Percentiles rank a stretch among this genome's conserved stretches.
Conservation (phyloP, 148 eudicot genomes). For the Drosera capensis region DNA sequence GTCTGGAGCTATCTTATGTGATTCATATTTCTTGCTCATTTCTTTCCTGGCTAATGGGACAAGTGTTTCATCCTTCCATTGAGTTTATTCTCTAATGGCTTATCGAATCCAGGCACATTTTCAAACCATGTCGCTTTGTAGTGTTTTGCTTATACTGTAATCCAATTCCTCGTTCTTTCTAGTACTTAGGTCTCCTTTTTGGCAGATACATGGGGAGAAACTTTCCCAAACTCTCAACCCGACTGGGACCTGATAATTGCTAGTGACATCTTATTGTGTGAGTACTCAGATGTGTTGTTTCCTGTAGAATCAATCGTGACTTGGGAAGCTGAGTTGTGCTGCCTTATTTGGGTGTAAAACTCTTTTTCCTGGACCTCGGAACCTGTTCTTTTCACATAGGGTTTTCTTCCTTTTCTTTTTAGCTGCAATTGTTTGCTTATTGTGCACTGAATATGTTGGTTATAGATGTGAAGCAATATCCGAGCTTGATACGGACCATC, state of each 20-base stretch:
- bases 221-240: conserved; percentile 38
- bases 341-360: too few species aligned
- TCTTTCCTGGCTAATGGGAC: too few species aligned
- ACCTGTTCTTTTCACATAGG: too few species aligned
- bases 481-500: conserved; percentile 67
- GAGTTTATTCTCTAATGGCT: too few species aligned
- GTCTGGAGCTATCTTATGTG: too few species aligned
- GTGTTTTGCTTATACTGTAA: background rate
- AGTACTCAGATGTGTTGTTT: conserved; percentile 18
- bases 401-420: too few species aligned
- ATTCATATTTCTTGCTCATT: too few species aligned
- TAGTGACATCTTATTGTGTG: conserved; percentile 89
- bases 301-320: background rate
- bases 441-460: background rate
- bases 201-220: conserved; percentile 95
- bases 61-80: too few species aligned
- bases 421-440: background rate
- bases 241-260: conserved; percentile 88
- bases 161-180: background rate
- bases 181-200: background rate
- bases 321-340: background rate
- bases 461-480: conserved; percentile 86
- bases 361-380: too few species aligned
- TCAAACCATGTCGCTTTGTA: background rate
- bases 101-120: too few species aligned